Conservation (phyloP, 2,329 filamentous ascomycete genomes). For the Botryotinia calthae region DNA sequence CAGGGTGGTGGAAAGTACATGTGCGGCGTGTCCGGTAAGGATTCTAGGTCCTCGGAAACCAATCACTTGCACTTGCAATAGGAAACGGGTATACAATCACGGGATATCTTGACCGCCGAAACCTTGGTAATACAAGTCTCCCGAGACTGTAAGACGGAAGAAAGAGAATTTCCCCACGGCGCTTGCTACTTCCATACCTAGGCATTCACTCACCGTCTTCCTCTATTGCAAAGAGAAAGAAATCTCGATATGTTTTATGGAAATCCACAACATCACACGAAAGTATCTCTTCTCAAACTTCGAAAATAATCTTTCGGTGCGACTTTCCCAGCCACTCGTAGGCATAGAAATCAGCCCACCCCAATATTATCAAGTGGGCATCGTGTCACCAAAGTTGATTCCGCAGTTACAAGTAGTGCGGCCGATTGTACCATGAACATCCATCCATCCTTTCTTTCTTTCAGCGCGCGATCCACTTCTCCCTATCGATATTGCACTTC, state of each 20-base stretch:
- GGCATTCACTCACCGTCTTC: neutral
- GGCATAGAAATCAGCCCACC: conserved; percentile 6
- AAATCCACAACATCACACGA: neutral
- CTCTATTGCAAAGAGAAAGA: neutral
- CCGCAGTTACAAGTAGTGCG: conserved; percentile 4
- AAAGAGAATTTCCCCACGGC: neutral
- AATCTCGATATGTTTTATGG: neutral
- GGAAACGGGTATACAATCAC: neutral
- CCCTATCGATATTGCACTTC: neutral
- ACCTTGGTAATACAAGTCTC: neutral
- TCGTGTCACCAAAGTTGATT: neutral
- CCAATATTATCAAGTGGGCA: neutral
- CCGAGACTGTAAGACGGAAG: neutral
- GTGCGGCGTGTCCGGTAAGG: neutral
- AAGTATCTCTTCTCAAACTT: neutral
- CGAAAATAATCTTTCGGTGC: neutral
- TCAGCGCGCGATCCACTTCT: neutral
- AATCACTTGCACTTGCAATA: neutral
- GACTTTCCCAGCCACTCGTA: neutral
- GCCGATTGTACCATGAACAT: conserved; percentile 4
- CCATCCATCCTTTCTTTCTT: neutral
- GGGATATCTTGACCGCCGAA: neutral
- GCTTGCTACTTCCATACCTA: neutral
- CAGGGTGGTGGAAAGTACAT: neutral
- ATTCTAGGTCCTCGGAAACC: neutral